Evolutionary conservation across 2,329 filamentous ascomycete genomes (phyloP), one percentile per base, ranked within the genome.

Genomic region (Aspergillus calidoustus): DNA sequence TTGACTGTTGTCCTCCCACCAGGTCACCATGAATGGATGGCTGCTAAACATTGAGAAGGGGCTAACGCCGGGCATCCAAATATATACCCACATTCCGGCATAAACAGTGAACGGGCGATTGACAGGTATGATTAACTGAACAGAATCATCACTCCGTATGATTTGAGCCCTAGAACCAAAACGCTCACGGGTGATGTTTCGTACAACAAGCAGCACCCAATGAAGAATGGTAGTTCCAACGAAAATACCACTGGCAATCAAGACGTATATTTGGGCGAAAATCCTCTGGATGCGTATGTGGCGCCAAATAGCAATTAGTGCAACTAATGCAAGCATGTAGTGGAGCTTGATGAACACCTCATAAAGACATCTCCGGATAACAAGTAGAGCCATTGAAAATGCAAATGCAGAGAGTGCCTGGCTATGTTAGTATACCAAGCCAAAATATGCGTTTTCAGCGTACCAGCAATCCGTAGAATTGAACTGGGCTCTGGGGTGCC

Each of bases 11-110:
- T 47, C 59, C 7, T 57, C 59, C 67, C 60, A 74, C 47, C 50
- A 74, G 9, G 59, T 63, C 30, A 75, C 66, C 17, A 65, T 61
- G 60, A 72, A 75, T 23, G 66, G 65, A 66, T 75, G 68, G 56
- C 34, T 70, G 54, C 71, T 8, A 34, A 64, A 34, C 43, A 46
- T 46, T 22, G 66, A 68, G 28, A 64, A 67, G 17, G 65, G 49
- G 59, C 65, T 69, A 25, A 70, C 50, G 30, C 55, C 34, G 25
- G 64, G 65, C n/a, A 71, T 66, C 57, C 57, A 70, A 41, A 70
- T 44, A 50, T 70, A 63, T 15, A 71, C 38, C 50, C 58, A 64
- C 47, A 68, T 61, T 17, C 64, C 55, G 34, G 64, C 54, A 54
- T 63, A 13, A 23, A 65, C 51, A 13, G 41, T 30, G 54, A 64